These are phyloP conservation scores for Caryopteris hybrid DNA, from an alignment of 305 asterid genomes.

Conservation along the genomic window DNA sequence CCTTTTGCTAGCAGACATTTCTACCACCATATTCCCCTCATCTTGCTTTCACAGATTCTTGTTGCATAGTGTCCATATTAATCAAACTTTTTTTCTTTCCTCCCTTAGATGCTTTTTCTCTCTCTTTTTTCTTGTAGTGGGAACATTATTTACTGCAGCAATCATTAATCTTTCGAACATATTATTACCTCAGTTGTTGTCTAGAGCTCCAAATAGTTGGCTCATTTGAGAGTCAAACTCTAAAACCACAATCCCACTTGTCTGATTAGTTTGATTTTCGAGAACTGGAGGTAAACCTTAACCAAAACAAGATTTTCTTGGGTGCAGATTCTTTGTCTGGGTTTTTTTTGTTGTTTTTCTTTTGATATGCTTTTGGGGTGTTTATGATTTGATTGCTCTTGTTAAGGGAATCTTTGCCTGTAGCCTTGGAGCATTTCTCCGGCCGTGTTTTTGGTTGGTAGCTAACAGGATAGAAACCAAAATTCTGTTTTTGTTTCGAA, in stretches of 20 bases:
- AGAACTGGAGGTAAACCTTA: constrained; percentile 25
- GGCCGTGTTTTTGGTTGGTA: constrained; percentile 42
- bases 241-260: constrained; percentile 32
- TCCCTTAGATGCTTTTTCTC: constrained; percentile 23
- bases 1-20: constrained; percentile 71
- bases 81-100: constrained; percentile 19
- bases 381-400: constrained; percentile 32
- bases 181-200: constrained; percentile 44
- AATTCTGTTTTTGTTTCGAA: constrained; percentile 30
- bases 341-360: constrained; percentile 22
- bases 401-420: constrained; percentile 39
- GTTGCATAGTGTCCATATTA: constrained; percentile 54
- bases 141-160: constrained; percentile 47
- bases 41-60: constrained; percentile 74
- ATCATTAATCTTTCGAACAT: constrained; percentile 57
- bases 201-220: constrained; percentile 30
- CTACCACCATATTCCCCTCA: constrained; percentile 78
- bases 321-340: constrained; percentile 30
- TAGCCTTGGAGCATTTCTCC: constrained; percentile 40
- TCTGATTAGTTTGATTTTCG: constrained; percentile 26
- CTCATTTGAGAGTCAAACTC: constrained; percentile 44
- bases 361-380: constrained; percentile 21
- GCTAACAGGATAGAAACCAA: constrained; percentile 37
- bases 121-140: constrained; percentile 29
- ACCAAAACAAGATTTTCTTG: constrained; percentile 21